phyloP scores from a whole-genome alignment of 78 protist genomes.

The Polysphondylium violaceum region DNA sequence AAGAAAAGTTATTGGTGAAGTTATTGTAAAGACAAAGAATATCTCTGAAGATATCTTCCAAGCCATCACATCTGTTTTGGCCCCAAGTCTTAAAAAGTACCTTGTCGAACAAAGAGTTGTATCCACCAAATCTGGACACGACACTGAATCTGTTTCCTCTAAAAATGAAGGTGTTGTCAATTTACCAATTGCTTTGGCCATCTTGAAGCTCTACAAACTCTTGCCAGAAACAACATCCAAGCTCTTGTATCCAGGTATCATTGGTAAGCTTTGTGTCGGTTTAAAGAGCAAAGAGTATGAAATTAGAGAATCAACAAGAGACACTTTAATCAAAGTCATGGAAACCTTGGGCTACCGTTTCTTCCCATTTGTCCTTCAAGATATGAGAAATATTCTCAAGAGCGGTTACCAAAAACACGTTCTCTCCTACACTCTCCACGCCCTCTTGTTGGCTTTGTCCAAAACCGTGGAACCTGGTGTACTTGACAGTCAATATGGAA shows the following conservation, averaged over 20 bases:
- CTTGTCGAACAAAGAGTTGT: constrained; percentile 6
- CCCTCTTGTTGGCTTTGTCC: neutral
- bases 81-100: constrained; percentile 37
- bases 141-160: neutral
- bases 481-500: constrained; percentile 1
- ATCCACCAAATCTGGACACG: neutral
- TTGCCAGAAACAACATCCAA: constrained; percentile 19
- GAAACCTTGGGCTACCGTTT: constrained; percentile 28
- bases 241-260: constrained; percentile 23
- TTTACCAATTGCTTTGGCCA: constrained; percentile 31
- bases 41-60: constrained; percentile 58
- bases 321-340: constrained; percentile 19
- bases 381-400: constrained; percentile 15
- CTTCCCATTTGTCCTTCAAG: constrained; percentile 68
- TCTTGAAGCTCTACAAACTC: constrained; percentile 33
- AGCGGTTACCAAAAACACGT: constrained; percentile 59
- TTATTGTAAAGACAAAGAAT: constrained; percentile 12
- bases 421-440: constrained; percentile 16
- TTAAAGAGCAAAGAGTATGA: constrained; percentile 33
- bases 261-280: constrained; percentile 57
- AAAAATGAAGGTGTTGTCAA: constrained; percentile 34
- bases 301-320: constrained; percentile 29
- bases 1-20: neutral
- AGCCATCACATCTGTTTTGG: constrained; percentile 12
- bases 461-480: constrained; percentile 7